Percentiles rank a stretch among this genome's conserved stretches.
phyloP scores from a whole-genome alignment of 1,284 basidiomycete genomes.

The Moesziomyces sp. region DNA sequence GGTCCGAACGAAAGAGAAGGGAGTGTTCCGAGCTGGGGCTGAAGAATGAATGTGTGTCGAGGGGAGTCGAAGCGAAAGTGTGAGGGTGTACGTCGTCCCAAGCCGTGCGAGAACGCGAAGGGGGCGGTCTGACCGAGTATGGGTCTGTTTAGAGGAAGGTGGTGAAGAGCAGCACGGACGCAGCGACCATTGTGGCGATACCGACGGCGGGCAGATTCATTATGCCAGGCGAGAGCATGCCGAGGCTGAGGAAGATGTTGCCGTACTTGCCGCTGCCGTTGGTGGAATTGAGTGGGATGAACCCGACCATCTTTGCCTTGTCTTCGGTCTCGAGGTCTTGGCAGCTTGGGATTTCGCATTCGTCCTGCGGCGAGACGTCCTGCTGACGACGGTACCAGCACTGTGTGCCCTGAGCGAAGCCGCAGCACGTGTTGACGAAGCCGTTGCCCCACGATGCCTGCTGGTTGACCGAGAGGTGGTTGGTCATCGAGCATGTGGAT shows the following conservation, averaged over 20 bases:
- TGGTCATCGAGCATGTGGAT: constrained; percentile 40
- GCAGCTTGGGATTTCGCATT: constrained; percentile 52
- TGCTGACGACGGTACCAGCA: constrained; percentile 52
- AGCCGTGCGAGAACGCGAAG: not conserved
- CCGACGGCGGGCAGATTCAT: constrained; percentile 13
- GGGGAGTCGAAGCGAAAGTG: not conserved
- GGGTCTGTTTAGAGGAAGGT: not conserved
- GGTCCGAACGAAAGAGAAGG: not conserved
- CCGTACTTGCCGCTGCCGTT: constrained; percentile 53
- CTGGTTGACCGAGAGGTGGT: constrained; percentile 48
- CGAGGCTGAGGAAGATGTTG: constrained; percentile 53
- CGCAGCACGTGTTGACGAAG: constrained; percentile 56
- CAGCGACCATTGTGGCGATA: not conserved
- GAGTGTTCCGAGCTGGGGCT: not conserved
- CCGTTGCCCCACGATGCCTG: constrained; percentile 56
- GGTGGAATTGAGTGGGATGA: constrained; percentile 46
- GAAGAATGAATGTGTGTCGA: not conserved
- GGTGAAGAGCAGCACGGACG: constrained; percentile 1
- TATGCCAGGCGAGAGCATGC: constrained; percentile 9
- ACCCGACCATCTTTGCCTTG: constrained; percentile 41
- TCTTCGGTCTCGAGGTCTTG: constrained; percentile 44
- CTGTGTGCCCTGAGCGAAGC: constrained; percentile 20
- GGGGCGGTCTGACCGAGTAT: not conserved
- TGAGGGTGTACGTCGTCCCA: constrained; percentile 1
- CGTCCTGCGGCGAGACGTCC: constrained; percentile 13